Evolutionary conservation across 495 filamentous ascomycete genomes (phyloP).

Genomic region (Oidiodendron maius): DNA sequence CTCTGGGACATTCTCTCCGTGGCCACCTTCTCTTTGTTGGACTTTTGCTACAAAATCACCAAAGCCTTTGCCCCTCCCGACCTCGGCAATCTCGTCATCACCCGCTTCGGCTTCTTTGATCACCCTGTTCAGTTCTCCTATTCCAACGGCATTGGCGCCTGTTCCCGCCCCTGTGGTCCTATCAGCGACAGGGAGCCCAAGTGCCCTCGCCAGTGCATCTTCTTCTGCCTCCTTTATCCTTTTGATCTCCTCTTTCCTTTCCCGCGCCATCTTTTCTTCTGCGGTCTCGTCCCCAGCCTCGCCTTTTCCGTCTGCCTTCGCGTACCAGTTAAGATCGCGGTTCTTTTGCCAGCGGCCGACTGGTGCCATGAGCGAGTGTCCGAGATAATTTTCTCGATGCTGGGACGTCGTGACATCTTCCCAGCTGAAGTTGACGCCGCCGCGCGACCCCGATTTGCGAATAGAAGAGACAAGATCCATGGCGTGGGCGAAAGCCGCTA

Average conservation of each 20-base stretch:
- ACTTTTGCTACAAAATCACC: slow-evolving; percentile 24
- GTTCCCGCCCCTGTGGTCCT: slow-evolving; percentile 29
- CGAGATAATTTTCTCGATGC: slow-evolving; percentile 96
- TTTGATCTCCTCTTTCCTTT: slow-evolving; percentile 73
- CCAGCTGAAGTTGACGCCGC: slow-evolving; percentile 94
- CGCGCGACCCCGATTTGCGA: slow-evolving; percentile 89
- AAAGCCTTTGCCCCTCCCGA: slow-evolving; percentile 18
- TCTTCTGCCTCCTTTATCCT: slow-evolving; percentile 87
- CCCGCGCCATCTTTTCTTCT: slow-evolving; percentile 53
- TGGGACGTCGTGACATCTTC: slow-evolving; percentile 80
- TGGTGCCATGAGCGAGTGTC: slow-evolving; percentile 91
- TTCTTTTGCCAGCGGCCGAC: slow-evolving; percentile 94
- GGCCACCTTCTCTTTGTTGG: neutral
- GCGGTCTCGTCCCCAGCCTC: slow-evolving; percentile 43
- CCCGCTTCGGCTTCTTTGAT: slow-evolving; percentile 20
- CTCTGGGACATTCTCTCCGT: neutral
- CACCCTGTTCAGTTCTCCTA: slow-evolving; percentile 21
- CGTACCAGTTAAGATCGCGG: slow-evolving; percentile 85
- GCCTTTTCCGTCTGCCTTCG: slow-evolving; percentile 52
- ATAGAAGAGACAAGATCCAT: slow-evolving; percentile 96
- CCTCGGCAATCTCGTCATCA: slow-evolving; percentile 14
- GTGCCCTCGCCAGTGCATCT: slow-evolving; percentile 75
- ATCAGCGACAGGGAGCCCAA: slow-evolving; percentile 66
- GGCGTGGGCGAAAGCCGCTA: slow-evolving; percentile 10
- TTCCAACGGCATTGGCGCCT: slow-evolving; percentile 40